phyloP scores from a whole-genome alignment of 2,329 filamentous ascomycete species.

The Aureobasidium musti region DNA sequence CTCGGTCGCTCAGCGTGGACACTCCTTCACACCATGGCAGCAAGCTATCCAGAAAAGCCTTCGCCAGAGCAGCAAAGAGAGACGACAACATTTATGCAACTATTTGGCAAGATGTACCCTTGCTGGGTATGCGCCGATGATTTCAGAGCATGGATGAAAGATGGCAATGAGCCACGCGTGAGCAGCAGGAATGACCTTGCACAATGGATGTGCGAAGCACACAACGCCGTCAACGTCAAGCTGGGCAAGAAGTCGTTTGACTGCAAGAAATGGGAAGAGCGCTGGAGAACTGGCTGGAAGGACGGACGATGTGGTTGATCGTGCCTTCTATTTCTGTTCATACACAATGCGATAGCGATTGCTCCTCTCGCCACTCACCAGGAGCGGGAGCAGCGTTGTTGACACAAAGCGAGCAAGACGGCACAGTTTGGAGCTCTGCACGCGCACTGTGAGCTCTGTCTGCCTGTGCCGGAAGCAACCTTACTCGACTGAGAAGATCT shows the following conservation, averaged over 20 bases:
- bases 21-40: constrained; percentile 86
- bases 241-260: constrained; percentile 90
- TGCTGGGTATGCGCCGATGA: constrained; percentile 96
- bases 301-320: constrained; percentile 65
- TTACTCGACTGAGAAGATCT: constrained; percentile 27
- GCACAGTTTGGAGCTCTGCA: background rate
- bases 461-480: constrained; percentile 19
- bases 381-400: background rate
- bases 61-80: constrained; percentile 70
- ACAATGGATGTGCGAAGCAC: constrained; percentile 79
- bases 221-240: constrained; percentile 86
- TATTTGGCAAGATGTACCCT: constrained; percentile 86
- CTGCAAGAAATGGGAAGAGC: constrained; percentile 85
- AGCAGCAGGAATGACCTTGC: constrained; percentile 69
- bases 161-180: constrained; percentile 64
- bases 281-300: constrained; percentile 89
- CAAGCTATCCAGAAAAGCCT: constrained; percentile 75
- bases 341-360: background rate
- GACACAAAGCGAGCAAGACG: constrained; percentile 8
- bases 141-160: constrained; percentile 77
- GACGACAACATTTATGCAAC: constrained; percentile 72
- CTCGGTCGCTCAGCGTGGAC: constrained; percentile 92
- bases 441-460: background rate
- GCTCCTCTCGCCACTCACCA: background rate
- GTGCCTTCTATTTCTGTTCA: background rate